Base-by-base conservation (phyloP, 1,139 yeast genomes). In the Meyerozyma guilliermondii region DNA sequence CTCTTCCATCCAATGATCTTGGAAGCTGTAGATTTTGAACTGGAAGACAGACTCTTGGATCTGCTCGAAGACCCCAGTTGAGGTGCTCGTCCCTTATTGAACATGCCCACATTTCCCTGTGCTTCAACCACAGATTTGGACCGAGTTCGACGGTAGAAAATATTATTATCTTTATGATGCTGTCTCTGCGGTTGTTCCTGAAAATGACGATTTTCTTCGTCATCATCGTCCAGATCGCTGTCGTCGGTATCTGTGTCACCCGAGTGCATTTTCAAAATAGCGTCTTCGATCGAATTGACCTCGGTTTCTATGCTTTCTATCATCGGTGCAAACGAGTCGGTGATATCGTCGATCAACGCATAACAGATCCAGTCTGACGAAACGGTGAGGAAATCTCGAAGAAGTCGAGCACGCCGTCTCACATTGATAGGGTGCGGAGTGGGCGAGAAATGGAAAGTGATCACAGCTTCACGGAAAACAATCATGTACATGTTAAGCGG, bases 401-500 rank as follows among this genome's bases (percentile, higher is more conserved):
- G 73, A 49, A 92, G 69, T 44, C 98, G 73, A 0, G 95, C 95
- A 56, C 98, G 80, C 59, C 98, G 78, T 54, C 98, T 78, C 33
- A 92, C 98, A 59, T 92, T 92, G 43, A 89, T 87, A 0, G 98
- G 95, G 60, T 92, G 98, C 1, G 97, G 96, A 0, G 98, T 88
- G 7, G 96, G 89, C 10, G 91, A 83, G 63, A 88, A 89, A 65
- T 92, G 98, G 66, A 92, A 91, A 0, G 98, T 89, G 34, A 92
- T 68, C 9, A 92, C 95, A 16, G 95, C 98, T 46, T 89, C 84
- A 48, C 83, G 80, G 68, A 91, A 92, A 4, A 92, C 96, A 50
- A 92, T 80, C 56, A 91, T 86, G 63, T 92, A 94, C 80, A 92
- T 91, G 55, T 89, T 89, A 52, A 92, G 74, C 0, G 98, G 97